These are phyloP conservation scores for Mycena vitilis DNA, from an alignment of 768 basidiomycete genomes.

Conservation along the genomic window DNA sequence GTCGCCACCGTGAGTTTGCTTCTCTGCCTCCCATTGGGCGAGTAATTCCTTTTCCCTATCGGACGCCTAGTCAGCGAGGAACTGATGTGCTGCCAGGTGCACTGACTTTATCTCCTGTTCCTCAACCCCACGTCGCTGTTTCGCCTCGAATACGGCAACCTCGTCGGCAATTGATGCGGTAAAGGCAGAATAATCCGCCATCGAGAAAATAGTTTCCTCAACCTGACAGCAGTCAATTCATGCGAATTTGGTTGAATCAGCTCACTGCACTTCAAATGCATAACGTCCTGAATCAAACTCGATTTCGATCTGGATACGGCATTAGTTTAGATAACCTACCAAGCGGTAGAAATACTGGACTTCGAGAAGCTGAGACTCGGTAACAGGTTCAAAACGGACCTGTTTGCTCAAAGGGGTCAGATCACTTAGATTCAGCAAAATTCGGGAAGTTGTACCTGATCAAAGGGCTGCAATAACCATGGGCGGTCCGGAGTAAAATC, in stretches of 20 bases:
- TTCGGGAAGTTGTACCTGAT: constrained; percentile 56
- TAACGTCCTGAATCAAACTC: constrained; percentile 66
- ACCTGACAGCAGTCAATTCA: constrained; percentile 47
- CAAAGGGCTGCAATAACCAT: constrained; percentile 73
- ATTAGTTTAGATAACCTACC: not conserved
- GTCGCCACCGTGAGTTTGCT: constrained; percentile 21
- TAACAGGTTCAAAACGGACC: constrained; percentile 64
- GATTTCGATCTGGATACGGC: constrained; percentile 56
- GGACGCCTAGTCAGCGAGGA: not conserved
- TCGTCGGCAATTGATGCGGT: constrained; percentile 55
- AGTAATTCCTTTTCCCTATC: constrained; percentile 57
- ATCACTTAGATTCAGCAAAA: not conserved
- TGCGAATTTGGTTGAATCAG: too few species aligned
- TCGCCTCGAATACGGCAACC: constrained; percentile 52
- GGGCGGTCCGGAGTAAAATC: constrained; percentile 61
- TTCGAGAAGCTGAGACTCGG: constrained; percentile 60
- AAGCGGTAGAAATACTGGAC: constrained; percentile 44
- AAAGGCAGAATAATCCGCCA: constrained; percentile 60
- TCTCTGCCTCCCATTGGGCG: constrained; percentile 54
- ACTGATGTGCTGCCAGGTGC: not conserved
- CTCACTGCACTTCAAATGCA: constrained; percentile 62
- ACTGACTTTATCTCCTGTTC: constrained; percentile 56
- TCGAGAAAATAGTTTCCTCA: constrained; percentile 63
- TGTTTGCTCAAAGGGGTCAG: constrained; percentile 34
- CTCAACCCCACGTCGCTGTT: constrained; percentile 50